These are phyloP conservation scores for Voacanga thouarsii DNA, from an alignment of 257 asterid genomes.

Conservation along the genomic window DNA sequence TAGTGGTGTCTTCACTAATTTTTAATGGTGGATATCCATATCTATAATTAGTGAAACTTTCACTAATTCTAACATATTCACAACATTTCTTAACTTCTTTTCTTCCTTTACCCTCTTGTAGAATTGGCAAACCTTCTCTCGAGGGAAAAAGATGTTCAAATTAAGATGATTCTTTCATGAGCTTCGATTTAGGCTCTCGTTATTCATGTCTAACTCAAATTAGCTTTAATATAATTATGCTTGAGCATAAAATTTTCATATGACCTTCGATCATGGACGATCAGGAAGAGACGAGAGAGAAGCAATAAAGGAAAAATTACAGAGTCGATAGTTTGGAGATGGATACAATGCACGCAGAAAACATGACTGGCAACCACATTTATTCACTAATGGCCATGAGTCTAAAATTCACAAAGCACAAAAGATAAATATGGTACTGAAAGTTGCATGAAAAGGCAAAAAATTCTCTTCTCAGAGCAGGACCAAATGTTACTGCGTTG, in stretches of 20 bases:
- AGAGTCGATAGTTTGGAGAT: not conserved
- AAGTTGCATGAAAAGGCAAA: not conserved
- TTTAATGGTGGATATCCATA: no score
- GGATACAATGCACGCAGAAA: slow-evolving; percentile 2
- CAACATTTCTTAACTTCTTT: no score
- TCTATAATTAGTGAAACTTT: no score
- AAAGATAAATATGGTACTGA: not conserved
- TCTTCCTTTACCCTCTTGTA: no score
- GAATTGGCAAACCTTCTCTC: no score
- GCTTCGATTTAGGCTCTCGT: not conserved
- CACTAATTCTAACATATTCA: no score
- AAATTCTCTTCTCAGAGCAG: not conserved
- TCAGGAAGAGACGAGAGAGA: not conserved
- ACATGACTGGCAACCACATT: not conserved
- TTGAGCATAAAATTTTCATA: not conserved
- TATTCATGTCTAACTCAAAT: not conserved
- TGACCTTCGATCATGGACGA: not conserved
- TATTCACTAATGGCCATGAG: not conserved
- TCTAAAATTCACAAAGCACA: not conserved
- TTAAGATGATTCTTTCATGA: not conserved
- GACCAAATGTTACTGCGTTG: not conserved
- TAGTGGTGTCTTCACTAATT: no score
- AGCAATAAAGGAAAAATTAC: not conserved
- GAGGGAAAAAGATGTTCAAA: no score
- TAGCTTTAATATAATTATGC: not conserved